phyloP scores from a whole-genome alignment of 331 rosid genomes.

The Erythrophleum ivorense region DNA sequence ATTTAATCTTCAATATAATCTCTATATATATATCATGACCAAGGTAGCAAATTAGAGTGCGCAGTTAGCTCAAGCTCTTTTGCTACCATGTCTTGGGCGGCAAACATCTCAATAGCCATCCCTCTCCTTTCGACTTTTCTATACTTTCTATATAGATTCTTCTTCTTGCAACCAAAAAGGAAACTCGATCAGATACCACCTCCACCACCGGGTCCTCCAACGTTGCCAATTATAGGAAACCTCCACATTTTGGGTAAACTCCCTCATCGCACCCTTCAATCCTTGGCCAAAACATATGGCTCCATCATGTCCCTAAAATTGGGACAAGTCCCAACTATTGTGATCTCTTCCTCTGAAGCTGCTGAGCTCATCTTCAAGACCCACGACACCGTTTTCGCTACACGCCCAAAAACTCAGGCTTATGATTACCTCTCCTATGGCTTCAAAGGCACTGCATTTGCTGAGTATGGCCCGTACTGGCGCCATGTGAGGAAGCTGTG shows the following conservation, averaged over 20 bases:
- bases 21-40: too few relatives aligned
- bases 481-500: slow-evolving; percentile 41
- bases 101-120: neutral
- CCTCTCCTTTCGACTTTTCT: neutral
- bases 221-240: slow-evolving; percentile 40
- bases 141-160: neutral
- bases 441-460: slow-evolving; percentile 13
- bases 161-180: neutral
- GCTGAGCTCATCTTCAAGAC: slow-evolving; percentile 40
- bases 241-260: slow-evolving; percentile 23
- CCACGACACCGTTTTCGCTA: slow-evolving; percentile 32
- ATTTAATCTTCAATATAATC: too few relatives aligned
- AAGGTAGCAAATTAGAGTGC: neutral
- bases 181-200: slow-evolving; percentile 23
- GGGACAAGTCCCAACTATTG: slow-evolving; percentile 30
- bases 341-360: slow-evolving; percentile 38
- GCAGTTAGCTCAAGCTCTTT: neutral
- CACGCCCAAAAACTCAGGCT: slow-evolving; percentile 30
- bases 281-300: slow-evolving; percentile 39
- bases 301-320: slow-evolving; percentile 44
- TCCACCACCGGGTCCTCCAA: slow-evolving; percentile 42
- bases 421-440: slow-evolving; percentile 18
- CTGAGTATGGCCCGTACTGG: slow-evolving; percentile 21
- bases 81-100: neutral
- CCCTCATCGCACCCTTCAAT: slow-evolving; percentile 34